Evolutionary conservation across 2,329 filamentous ascomycete genomes (phyloP), one percentile per base, ranked within the genome.

Genomic region (Aspergillus neotritici): DNA sequence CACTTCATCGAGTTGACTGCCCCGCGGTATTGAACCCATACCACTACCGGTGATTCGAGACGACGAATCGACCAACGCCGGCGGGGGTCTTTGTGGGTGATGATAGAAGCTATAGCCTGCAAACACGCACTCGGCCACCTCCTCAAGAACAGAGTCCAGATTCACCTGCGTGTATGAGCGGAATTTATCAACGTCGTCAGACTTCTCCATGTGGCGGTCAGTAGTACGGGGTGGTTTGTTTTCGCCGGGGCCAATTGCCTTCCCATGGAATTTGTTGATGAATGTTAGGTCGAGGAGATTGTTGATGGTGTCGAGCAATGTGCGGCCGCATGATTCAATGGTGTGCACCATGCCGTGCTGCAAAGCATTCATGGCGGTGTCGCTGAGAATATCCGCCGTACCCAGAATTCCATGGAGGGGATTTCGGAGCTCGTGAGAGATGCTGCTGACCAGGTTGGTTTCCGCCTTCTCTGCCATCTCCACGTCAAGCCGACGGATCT

Each of bases 251-350:
- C 12, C 33, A 12, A 25, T 25, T 8, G 21, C 21, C 11, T 37
- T 45, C 15, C 43, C 44, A 15, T 41, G 15, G 28, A 54, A 42
- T 5, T 57, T 49, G 35, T 60, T 57, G 31, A 64, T 62, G n/a
- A 52, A 54, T 0, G 60, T 48, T 11, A 58, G 55, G 9, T 66
- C 64, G 0, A 67, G 57, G 14, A 68, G 44, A 35, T 66, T 57
- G 31, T 68, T 65, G 34, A 73, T 63, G 1, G 66, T 69, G 36
- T 71, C 68, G 1, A 72, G 51, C 0, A 73, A 51, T 1, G 69
- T 71, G 2, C 62, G 59, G 1, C 65, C 69, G 46, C 68, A 73
- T 7, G 56, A 64, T 28, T 64, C 58, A 13, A 71, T 62, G 0
- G 67, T 64, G 30, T 62, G 52, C 1, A 67, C 52, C 41, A 67